Evolutionary conservation across 2,329 filamentous ascomycete genomes (phyloP).

Genomic region (Helicocarpus griseus): DNA sequence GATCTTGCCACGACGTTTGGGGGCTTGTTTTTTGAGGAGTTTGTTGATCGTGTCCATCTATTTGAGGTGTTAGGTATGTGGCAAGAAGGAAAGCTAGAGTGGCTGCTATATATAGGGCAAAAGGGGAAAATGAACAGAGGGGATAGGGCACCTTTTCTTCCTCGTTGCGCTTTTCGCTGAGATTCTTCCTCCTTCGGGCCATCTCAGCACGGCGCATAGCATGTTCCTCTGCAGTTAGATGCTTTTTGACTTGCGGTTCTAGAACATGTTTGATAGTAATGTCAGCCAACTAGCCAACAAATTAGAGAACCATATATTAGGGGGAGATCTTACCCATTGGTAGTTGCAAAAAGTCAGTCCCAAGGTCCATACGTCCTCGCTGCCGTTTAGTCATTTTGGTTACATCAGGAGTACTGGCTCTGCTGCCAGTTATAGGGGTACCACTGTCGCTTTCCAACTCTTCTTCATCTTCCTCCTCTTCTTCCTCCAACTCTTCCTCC

Average conservation of each 20-base stretch:
- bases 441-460: conserved; percentile 33
- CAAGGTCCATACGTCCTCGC: conserved; percentile 48
- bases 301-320: neutral
- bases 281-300: neutral
- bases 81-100: neutral
- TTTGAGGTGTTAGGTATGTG: neutral
- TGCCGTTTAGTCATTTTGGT: conserved; percentile 61
- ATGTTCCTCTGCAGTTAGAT: conserved; percentile 62
- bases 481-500: conserved; percentile 29
- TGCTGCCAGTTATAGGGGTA: conserved; percentile 41
- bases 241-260: conserved; percentile 64
- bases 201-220: conserved; percentile 65
- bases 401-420: conserved; percentile 51
- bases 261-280: conserved; percentile 3
- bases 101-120: neutral
- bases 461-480: conserved; percentile 33
- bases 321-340: conserved; percentile 42
- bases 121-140: neutral
- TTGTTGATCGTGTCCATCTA: conserved; percentile 60
- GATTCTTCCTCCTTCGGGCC: conserved; percentile 62
- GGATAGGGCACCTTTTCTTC: conserved; percentile 55
- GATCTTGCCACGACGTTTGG: conserved; percentile 46
- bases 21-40: conserved; percentile 56
- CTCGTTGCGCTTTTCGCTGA: conserved; percentile 67
- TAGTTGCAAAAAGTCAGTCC: conserved; percentile 42